Conservation (phyloP, 805 yeast species). For the Ogataea populi-albae region DNA sequence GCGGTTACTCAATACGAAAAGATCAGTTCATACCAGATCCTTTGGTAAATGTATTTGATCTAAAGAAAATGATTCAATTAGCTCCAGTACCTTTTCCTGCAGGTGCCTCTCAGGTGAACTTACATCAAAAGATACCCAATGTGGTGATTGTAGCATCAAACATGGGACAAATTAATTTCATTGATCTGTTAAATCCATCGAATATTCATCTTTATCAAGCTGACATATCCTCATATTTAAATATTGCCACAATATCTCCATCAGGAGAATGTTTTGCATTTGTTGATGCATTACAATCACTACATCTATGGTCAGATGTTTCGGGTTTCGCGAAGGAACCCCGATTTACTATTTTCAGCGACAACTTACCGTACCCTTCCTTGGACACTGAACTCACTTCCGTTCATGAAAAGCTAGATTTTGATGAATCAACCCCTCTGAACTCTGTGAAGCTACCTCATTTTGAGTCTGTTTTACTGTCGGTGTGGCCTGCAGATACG, state of each 20-base stretch:
- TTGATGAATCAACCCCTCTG: conserved; percentile 57
- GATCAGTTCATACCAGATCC: conserved; percentile 67
- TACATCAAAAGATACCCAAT: conserved; percentile 85
- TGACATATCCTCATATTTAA: conserved; percentile 45
- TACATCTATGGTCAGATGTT: conserved; percentile 68
- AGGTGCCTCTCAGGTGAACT: conserved; percentile 79
- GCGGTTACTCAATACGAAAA: conserved; percentile 72
- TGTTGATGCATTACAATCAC: conserved; percentile 56
- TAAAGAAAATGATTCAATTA: conserved; percentile 64
- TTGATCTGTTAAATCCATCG: conserved; percentile 80
- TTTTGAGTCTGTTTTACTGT: conserved; percentile 70
- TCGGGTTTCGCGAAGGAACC: conserved; percentile 39
- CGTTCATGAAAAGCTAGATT: conserved; percentile 24
- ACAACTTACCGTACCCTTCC: conserved; percentile 56
- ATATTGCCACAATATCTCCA: conserved; percentile 53
- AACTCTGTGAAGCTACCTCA: conserved; percentile 82
- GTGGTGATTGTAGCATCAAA: conserved; percentile 71
- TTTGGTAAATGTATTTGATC: conserved; percentile 76
- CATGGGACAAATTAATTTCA: conserved; percentile 79
- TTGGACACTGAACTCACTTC: conserved; percentile 31
- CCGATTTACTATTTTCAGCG: conserved; percentile 35
- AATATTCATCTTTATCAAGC: conserved; percentile 65
- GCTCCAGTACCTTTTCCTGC: conserved; percentile 86
- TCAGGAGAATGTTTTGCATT: conserved; percentile 78
- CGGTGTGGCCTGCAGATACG: conserved; percentile 72